Evolutionary conservation across 148 eudicot genomes (phyloP), one percentile per base, ranked within the genome.

Genomic region (Linanthus parryae): DNA sequence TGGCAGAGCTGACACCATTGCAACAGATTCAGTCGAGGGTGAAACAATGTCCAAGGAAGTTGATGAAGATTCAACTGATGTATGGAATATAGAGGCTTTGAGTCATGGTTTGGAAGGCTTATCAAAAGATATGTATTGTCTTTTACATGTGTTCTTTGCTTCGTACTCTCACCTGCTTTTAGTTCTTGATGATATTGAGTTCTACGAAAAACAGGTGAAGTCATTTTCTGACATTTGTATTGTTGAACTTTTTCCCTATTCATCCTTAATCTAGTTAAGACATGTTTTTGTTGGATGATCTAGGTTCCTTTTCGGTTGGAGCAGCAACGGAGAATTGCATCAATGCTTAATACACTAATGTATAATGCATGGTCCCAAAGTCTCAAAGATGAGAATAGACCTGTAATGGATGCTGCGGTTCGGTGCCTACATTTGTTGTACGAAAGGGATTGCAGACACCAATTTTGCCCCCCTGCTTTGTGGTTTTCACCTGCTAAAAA

Each of bases 391-490:
- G 72, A 59, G 48, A 57, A 52, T 59, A 73, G 59, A 62, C 63
- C 75, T 49, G 69, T 87, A 27, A 66, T 87, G 78, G 84, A 79
- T 69, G 77, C 81, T 70, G 87, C 98, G 25, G 62, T 79, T 36
- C 80, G 79, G 58, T 91, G 98, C 65, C 71, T 91, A 38, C 98
- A 91, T 75, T 73, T 91, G 70, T 63, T 91, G 50, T 91, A 91
- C 58, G 95, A 91, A 77, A 83, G 98, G 70, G 94, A 91, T 62
- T 91, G 95, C 63, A 77, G 98, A 56, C 98, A 82, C 73, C 79
- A 65, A 52, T 91, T 86, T 63, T 91, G 98, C 57, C 94, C 89
- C 52, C 77, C 94, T 54, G 66, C 68, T 55, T 71, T 91, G 71
- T 91, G 98, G 98, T 84, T 91, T 48, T 71, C 95, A 49, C 98